Evolutionary conservation across 768 basidiomycete species (phyloP), one percentile per base, ranked within the genome.

Genomic region (Lactarius tabidus): DNA sequence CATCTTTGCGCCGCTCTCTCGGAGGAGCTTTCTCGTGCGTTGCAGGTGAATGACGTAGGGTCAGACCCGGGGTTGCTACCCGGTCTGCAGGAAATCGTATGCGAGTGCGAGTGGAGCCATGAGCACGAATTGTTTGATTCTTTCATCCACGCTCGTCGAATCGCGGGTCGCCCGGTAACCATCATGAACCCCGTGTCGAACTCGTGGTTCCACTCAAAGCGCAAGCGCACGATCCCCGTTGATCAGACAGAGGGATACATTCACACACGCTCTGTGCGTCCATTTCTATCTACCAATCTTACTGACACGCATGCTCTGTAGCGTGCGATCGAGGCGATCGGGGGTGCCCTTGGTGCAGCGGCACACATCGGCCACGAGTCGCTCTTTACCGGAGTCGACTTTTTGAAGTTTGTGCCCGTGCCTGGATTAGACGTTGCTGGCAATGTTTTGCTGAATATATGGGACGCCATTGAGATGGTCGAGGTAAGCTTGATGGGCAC

Each of bases 391-490:
- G 74, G 78, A 36, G 74, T 78, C 4, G 81, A 83, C 18, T 63
- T 83, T 7, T 75, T 84, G 54, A 71, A 78, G n/a, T 78, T 84
- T 33, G 81, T 77, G 0, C 89, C 89, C 12, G 70, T 90, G 17
- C 79, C 82, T 0, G 86, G 85, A 0, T 76, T 90, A 7, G 75
- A 77, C 4, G 75, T 77, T 15, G 84, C 83, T 0, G 87, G 84
- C 0, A 77, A 74, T 45, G 80, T 79, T 3, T 70, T 90, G 56
- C 68, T 89, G n/a, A 73, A 71, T 10, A 86, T 90, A 20, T 90
- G 89, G 89, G 82, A 85, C 51, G 77, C 84, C 0, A 77, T 86
- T 6, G 79, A 86, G 63, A 70, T 75, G 26, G 84, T 89, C 14
- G 86, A 88, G 59, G 88, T 90, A 67, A 57, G 64, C 51, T 7